Evolutionary conservation across 805 yeast species (phyloP), one percentile per base, ranked within the genome.

Genomic region (Yamadazyma ubonensis): DNA sequence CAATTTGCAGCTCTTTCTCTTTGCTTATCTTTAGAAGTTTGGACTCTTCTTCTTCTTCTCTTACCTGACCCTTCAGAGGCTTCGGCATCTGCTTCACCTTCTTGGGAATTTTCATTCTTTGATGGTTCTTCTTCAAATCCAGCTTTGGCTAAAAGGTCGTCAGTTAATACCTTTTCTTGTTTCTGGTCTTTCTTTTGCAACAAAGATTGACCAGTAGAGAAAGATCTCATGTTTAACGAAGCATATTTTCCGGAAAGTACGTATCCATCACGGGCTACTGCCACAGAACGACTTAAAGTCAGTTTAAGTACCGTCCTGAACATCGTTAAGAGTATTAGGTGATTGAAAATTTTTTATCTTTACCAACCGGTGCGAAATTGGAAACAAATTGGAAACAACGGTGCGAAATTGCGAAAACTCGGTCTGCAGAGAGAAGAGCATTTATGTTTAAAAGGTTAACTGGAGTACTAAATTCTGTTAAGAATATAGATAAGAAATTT

Each of bases 1-100:
- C 83, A 66, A 57, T 81, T 85, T 42, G 95, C 89, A 48, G 81
- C 77, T 57, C 76, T 76, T 59, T 90, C 96, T 59, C 96, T 82
- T 67, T 85, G 86, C 56, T 77, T 73, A 61, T 86, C 95, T 20
- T 84, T 74, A 4, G 90, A 76, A 2, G 90, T 79, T 52, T 67
- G 70, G 1, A 69, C 71, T 44, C 74, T 68, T 69, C 80, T 73
- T 68, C 83, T 58, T 51, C 65, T 62, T 50, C 36, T 38, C 23
- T 57, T 49, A 3, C 33, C 49, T 16, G 45, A 45, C 7, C 36
- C 25, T 10, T 22, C 41, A 8, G 12, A 20, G 12, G 32, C 12
- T 15, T 27, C 25, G 18, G 45, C 47, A n/a, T 21, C 17, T 20
- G 31, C 21, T 14, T 29, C 36, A 19, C 42, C 48, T 19, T 45